A percentile compares a stretch with the other conserved stretches of the same genome.
Conservation (phyloP, 2,329 filamentous ascomycete species). For the Chalaropsis ovoidea region DNA sequence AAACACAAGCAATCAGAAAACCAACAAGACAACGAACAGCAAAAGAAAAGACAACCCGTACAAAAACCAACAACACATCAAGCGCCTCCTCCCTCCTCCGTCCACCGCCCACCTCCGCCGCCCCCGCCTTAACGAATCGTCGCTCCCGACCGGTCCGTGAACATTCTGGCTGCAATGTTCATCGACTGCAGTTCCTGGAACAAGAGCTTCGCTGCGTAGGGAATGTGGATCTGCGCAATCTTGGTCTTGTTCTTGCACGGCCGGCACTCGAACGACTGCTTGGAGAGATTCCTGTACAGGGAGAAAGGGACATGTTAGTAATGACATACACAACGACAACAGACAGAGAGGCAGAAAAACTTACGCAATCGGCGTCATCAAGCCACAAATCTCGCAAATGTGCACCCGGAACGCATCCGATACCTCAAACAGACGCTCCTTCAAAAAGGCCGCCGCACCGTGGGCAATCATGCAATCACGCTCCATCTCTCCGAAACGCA, state of each 20-base stretch:
- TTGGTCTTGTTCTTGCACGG: conserved; percentile 99
- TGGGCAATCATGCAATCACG: conserved; percentile 99
- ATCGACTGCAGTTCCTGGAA: conserved; percentile 97
- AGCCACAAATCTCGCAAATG: conserved; percentile 94
- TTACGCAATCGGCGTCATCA: conserved; percentile 99
- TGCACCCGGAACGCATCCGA: conserved; percentile 97
- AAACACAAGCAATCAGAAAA: conserved; percentile 6
- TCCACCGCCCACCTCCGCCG: too few species aligned
- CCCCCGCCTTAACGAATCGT: conserved; percentile 48
- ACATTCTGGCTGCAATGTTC: conserved; percentile 98
- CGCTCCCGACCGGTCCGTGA: conserved; percentile 72
- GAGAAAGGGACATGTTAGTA: conserved; percentile 29
- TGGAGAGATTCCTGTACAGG: conserved; percentile 67
- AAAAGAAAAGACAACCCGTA: not conserved
- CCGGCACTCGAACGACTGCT: conserved; percentile 90
- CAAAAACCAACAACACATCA: not conserved
- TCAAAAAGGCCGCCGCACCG: conserved; percentile 90
- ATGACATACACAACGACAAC: conserved; percentile 10
- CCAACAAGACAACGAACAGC: not conserved
- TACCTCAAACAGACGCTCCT: conserved; percentile 94
- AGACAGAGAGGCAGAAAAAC: conserved; percentile 38
- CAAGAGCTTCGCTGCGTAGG: conserved; percentile 91
- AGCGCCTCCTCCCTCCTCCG: too few species aligned
- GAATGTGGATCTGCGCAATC: conserved; percentile 95
- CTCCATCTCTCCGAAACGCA: conserved; percentile 99